Evolutionary conservation across 2,329 filamentous ascomycete genomes (phyloP), one percentile per base, ranked within the genome.

Genomic region (Verticillium albo-atrum): DNA sequence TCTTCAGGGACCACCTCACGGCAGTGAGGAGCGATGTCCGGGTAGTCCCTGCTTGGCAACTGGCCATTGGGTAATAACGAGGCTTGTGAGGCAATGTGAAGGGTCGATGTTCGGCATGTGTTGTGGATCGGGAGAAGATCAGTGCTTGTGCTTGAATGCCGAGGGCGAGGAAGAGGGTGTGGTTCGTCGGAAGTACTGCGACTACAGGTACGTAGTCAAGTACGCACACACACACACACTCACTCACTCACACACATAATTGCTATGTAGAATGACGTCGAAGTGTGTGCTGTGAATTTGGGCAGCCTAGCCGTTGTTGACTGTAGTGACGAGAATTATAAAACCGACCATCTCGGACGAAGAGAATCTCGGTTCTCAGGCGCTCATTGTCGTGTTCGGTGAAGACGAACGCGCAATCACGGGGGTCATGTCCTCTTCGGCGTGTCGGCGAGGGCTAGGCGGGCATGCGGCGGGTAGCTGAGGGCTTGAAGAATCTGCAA

Each of bases 61-160:
- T 34, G 28, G 34, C 54, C 54, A 37, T 42, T 47, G 54, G 26
- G 42, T 50, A 50, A 50, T 50, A 20, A 20, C 42, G n/a, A 50
- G 42, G 42, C 42, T 50, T 50, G 42, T 23, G 42, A 42, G 25
- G 25, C 23, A 23, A 28, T 15, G 42, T 30, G 9, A 37, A 37
- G 54, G 52, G 35, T 35, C 35, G 54, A 37, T 26, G 25, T 56
- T 56, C 54, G 54, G 54, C 54, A 56, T 42, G 42, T 56, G 54
- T 17, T 26, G 54, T 56, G 54, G 54, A 56, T 56, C 54, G 23
- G 35, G 25, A 37, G 54, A 56, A 35, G 54, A 56, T 56, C 54
- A 26, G 54, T 50, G 42, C 42, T 50, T 50, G 42, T 50, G 42
- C 42, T 50, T 50, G 42, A 50, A 23, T 50, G 10, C 42, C 42